These are phyloP conservation scores for Paxillus ammoniavirescens DNA, from an alignment of 768 basidiomycete genomes.

Conservation along the genomic window DNA sequence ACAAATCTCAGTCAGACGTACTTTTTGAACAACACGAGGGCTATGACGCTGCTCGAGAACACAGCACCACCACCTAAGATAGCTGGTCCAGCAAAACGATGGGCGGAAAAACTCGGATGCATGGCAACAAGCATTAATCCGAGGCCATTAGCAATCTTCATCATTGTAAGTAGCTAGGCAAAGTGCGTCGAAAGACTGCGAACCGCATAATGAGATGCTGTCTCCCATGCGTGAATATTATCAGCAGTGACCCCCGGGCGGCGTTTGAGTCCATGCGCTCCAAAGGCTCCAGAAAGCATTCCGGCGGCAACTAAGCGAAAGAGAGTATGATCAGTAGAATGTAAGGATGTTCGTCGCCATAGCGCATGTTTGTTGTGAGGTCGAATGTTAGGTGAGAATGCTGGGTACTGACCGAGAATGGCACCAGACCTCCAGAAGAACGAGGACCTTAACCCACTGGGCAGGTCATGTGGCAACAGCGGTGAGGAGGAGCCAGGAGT, in stretches of 20 bases:
- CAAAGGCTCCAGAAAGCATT: constrained; percentile 65
- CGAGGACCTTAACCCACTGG: constrained; percentile 9
- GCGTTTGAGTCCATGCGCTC: constrained; percentile 59
- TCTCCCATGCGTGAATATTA: constrained; percentile 57
- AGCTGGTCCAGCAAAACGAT: constrained; percentile 67
- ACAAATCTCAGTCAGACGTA: constrained; percentile 14
- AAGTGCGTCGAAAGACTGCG: constrained; percentile 14
- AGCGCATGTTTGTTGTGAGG: background rate
- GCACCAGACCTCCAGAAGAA: constrained; percentile 45
- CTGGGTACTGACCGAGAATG: constrained; percentile 34
- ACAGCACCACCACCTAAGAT: constrained; percentile 54
- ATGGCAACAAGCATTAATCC: constrained; percentile 59
- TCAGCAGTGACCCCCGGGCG: constrained; percentile 48
- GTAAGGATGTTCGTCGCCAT: background rate
- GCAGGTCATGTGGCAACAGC: constrained; percentile 18
- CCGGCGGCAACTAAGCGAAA: constrained; percentile 40
- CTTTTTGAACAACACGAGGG: constrained; percentile 50
- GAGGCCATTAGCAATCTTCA: constrained; percentile 68
- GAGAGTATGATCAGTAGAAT: background rate
- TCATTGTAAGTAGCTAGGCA: constrained; percentile 8
- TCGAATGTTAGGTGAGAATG: background rate
- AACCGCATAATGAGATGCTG: constrained; percentile 64
- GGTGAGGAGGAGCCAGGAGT: constrained; percentile 26
- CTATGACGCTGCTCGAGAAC: constrained; percentile 65
- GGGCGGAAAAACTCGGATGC: constrained; percentile 57